phyloP scores from a whole-genome alignment of 768 basidiomycete species.

The Amanita jacksonii region DNA sequence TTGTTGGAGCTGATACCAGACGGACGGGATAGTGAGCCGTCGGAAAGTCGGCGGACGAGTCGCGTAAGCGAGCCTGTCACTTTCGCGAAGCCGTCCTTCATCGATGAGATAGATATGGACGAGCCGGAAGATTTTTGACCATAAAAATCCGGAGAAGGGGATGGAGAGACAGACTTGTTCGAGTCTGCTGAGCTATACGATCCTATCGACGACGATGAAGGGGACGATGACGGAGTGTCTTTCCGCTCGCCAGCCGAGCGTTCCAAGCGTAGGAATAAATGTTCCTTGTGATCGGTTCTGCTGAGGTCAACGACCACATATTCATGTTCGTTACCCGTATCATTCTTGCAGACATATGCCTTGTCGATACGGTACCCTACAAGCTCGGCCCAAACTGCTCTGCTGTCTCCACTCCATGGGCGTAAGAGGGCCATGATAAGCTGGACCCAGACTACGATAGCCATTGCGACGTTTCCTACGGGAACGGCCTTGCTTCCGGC shows the following conservation, averaged over 20 bases:
- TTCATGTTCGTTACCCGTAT: background rate
- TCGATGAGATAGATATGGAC: background rate
- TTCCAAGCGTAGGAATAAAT: no score
- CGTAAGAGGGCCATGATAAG: background rate
- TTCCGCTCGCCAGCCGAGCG: conserved; percentile 1
- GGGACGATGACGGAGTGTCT: background rate
- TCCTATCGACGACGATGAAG: no score
- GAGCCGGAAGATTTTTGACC: background rate
- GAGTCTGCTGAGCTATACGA: no score
- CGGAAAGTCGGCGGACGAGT: background rate
- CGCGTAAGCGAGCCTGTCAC: background rate
- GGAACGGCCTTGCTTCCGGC: background rate
- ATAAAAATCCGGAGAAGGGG: background rate
- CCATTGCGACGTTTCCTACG: background rate
- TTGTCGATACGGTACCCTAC: background rate
- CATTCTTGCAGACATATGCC: background rate
- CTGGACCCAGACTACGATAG: background rate
- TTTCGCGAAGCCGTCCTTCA: background rate
- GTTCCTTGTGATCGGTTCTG: background rate
- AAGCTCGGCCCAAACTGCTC: no score
- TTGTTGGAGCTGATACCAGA: background rate
- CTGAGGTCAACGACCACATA: no score
- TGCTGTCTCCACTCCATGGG: background rate
- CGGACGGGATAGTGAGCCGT: background rate
- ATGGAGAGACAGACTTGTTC: background rate